A percentile compares a stretch with the other conserved stretches of the same genome.
Conservation (phyloP, 108 stramenopile species). For the Epipyxis sp. region DNA sequence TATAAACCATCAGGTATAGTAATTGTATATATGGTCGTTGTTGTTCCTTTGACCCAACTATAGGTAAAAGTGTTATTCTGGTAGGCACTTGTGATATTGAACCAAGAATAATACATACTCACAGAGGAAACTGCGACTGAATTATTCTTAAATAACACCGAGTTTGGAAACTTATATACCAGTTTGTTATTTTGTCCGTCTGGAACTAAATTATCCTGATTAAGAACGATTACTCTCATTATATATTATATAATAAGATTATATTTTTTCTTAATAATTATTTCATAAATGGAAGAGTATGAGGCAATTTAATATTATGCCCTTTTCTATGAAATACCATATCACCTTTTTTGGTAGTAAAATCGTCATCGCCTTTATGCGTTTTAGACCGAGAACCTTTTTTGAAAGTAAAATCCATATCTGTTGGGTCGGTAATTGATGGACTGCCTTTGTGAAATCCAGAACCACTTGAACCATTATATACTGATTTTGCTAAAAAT, state of each 20-base stretch:
- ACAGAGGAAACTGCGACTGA: neutral
- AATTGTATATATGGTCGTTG: neutral
- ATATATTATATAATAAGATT: neutral
- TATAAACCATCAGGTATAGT: neutral
- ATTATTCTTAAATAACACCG: neutral
- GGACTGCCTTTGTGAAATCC: too few species aligned
- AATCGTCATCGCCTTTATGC: too few species aligned
- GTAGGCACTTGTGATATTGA: neutral
- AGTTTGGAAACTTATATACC: neutral
- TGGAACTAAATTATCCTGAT: neutral
- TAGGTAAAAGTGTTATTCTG: neutral
- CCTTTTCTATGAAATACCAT: too few species aligned
- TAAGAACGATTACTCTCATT: neutral
- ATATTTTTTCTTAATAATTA: neutral
- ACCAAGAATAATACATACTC: neutral
- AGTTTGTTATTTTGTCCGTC: neutral
- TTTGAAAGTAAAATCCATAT: too few species aligned
- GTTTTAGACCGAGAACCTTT: too few species aligned
- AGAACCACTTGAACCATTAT: too few species aligned
- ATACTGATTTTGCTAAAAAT: too few species aligned
- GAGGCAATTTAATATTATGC: too few species aligned
- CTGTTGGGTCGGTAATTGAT: too few species aligned
- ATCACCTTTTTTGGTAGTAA: too few species aligned
- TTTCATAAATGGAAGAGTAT: too few species aligned
- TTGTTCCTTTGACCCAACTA: neutral